Percentiles rank a stretch among this genome's conserved stretches.
These are phyloP conservation scores for Vaccinium myrtillus DNA, from an alignment of 148 eudicot species.

Conservation along the genomic window DNA sequence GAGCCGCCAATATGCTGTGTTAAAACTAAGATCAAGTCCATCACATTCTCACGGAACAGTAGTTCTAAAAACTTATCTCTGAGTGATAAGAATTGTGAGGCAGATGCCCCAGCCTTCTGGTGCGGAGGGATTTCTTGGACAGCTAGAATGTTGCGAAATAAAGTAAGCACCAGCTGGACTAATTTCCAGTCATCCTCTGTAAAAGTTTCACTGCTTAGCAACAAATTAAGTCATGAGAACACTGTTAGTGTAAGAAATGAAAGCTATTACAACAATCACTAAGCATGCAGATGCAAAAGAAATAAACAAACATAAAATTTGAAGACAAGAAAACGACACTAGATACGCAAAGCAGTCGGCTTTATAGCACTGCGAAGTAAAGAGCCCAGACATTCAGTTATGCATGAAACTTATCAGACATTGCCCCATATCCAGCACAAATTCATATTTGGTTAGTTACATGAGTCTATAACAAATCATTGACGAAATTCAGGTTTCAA, in stretches of 20 bases:
- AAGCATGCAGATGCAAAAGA: not conserved
- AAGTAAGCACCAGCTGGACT: slow-evolving; percentile 84
- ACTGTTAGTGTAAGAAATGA: not conserved
- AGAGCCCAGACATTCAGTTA: not conserved
- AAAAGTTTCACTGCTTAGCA: slow-evolving; percentile 58
- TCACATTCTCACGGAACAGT: slow-evolving; percentile 80
- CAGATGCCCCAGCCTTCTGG: slow-evolving; percentile 63
- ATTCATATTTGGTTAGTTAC: not conserved
- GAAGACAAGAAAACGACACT: not conserved
- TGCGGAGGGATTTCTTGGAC: slow-evolving; percentile 71
- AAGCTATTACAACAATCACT: not conserved
- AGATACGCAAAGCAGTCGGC: not conserved
- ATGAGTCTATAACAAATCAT: not conserved
- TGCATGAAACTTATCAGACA: not conserved
- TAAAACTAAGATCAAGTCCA: slow-evolving; percentile 75
- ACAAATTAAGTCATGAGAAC: slow-evolving; percentile 9
- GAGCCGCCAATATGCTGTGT: slow-evolving; percentile 81
- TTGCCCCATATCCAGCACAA: not conserved
- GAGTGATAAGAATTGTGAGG: slow-evolving; percentile 51
- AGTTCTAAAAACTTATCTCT: slow-evolving; percentile 75
- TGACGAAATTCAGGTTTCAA: not conserved
- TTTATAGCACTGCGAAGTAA: not conserved
- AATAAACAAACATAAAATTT: not conserved
- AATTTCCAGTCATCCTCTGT: slow-evolving; percentile 97
- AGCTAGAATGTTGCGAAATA: slow-evolving; percentile 83